phyloP scores from a whole-genome alignment of 1,284 basidiomycete genomes.

The Agroathelia rolfsii region DNA sequence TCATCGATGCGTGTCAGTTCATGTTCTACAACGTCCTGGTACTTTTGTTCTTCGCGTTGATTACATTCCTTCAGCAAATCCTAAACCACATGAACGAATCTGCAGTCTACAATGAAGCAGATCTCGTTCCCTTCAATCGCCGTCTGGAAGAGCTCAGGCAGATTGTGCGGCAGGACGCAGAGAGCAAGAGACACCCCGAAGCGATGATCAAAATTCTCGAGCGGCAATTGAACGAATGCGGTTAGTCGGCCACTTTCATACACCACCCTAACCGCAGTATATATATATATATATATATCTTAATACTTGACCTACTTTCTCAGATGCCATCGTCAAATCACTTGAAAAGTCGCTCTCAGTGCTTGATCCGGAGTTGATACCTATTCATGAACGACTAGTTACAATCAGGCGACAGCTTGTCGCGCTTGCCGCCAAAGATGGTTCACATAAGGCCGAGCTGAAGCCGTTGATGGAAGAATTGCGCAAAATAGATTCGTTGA shows the following conservation, averaged over 20 bases:
- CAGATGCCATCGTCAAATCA: constrained; percentile 69
- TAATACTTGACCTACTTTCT: constrained; percentile 10
- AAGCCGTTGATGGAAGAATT: constrained; percentile 90
- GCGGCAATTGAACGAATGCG: constrained; percentile 86
- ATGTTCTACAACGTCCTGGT: no score
- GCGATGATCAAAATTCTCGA: constrained; percentile 87
- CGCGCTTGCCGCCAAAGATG: constrained; percentile 80
- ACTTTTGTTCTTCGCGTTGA: constrained; percentile 14
- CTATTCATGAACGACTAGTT: constrained; percentile 85
- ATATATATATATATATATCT: constrained; percentile 2
- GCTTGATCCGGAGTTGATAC: constrained; percentile 79
- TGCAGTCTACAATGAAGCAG: constrained; percentile 83
- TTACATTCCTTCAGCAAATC: constrained; percentile 60
- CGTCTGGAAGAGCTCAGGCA: constrained; percentile 71
- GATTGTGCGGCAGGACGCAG: constrained; percentile 77
- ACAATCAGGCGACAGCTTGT: constrained; percentile 84
- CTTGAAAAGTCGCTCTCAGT: constrained; percentile 80
- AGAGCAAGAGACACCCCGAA: constrained; percentile 76
- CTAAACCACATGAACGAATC: constrained; percentile 91
- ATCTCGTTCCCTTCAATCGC: constrained; percentile 77
- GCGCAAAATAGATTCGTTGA: constrained; percentile 89
- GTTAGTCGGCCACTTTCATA: constrained; percentile 40
- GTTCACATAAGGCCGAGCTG: constrained; percentile 77
- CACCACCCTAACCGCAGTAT: not conserved
- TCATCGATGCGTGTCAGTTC: constrained; percentile 86